Evolutionary conservation across 768 basidiomycete species (phyloP), one percentile per base, ranked within the genome.

Genomic region (Xerocomus spinulosus): DNA sequence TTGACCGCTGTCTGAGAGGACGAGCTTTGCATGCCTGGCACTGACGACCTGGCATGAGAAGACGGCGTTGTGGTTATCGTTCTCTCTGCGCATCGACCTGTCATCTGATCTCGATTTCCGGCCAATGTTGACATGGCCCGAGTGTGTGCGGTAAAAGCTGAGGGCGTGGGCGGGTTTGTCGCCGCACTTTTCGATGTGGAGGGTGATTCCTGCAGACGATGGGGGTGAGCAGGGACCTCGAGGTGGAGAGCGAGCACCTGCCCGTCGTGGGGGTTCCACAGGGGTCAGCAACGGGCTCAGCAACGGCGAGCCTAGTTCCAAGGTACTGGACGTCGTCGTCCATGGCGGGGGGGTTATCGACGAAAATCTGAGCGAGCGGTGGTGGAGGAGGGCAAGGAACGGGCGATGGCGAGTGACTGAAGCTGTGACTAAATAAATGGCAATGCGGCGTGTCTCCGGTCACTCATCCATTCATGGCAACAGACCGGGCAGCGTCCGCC

Each of bases 21-120:
- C 74, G 50, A 91, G 81, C 73, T 81, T 86, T 48, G 87, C 87
- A 70, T 91, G 87, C 59, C 70, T 78, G 21, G 87, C 77, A 63
- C 85, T 87, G 53, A 91, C 83, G 38, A 90, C 87, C 25, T 85
- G 82, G 59, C 87, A 89, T 41, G 80, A 69, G 54, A 89, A 89
- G 64, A 81, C 76, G 14, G 80, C 84, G 48, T 73, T 74, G 46
- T 74, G 73, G 41, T 63, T 62, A 21, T 74, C 72, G 42, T 64
- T 66, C 48, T 70, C 72, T 39, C 65, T 59, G 40, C 66, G 61
- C 65, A 70, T 64, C 52, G 68, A 62, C 49, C 62, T 70, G 33
- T 62, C 56, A 54, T 78, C 73, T 47, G 71, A 72, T 17, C 75
- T 62, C 9, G 86, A 80, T 49, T 80, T 80, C 39, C 87, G 81